phyloP scores from a whole-genome alignment of 2,329 filamentous ascomycete genomes.

The Colletotrichum sp. region DNA sequence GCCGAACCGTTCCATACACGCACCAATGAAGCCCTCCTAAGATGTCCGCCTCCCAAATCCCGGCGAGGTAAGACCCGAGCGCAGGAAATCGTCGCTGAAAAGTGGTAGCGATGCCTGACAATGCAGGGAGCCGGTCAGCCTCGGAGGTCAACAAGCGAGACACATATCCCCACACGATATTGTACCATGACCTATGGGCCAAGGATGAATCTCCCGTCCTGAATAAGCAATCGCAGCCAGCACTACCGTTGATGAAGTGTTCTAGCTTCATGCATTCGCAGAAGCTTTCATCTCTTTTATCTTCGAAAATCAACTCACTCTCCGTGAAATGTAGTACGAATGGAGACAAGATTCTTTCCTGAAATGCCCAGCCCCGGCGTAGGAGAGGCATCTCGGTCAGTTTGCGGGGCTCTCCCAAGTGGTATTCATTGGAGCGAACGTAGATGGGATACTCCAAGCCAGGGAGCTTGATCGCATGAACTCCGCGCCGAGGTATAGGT shows the following conservation, averaged over 20 bases:
- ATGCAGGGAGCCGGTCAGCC: neutral
- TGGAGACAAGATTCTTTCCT: neutral
- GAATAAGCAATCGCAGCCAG: fast-evolving
- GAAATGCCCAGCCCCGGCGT: neutral
- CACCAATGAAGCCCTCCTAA: fast-evolving
- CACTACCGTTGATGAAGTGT: fast-evolving
- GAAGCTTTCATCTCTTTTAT: fast-evolving
- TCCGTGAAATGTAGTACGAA: fast-evolving
- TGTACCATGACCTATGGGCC: fast-evolving
- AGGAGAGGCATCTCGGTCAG: neutral
- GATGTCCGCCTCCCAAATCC: neutral
- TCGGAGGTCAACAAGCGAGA: neutral
- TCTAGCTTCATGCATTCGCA: fast-evolving
- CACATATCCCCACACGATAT: fast-evolving
- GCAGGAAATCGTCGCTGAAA: fast-evolving
- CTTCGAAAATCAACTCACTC: too few species aligned
- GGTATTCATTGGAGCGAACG: neutral
- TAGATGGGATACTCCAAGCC: neutral
- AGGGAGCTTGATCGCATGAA: neutral
- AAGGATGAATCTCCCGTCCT: neutral
- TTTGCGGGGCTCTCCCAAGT: too few species aligned
- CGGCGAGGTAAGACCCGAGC: fast-evolving
- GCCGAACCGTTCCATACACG: fast-evolving
- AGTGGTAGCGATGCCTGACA: neutral
- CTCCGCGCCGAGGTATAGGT: fast-evolving